Conservation (phyloP, 1,139 yeast genomes). For the Sugiyamaella neomexicana region DNA sequence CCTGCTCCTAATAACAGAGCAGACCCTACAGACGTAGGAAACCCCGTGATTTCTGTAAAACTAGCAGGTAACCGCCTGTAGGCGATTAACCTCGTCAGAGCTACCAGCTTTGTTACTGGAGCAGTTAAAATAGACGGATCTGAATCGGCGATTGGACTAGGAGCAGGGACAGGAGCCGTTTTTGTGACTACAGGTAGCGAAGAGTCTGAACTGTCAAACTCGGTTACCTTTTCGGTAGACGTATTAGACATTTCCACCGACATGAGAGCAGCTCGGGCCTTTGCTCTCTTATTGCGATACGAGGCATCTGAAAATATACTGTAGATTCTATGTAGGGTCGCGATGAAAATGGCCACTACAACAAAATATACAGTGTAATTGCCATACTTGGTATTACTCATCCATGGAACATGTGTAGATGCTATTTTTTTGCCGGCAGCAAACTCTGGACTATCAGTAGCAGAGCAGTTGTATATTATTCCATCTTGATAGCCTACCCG, state of each 20-base stretch:
- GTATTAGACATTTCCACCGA: background rate
- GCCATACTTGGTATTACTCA: constrained; percentile 46
- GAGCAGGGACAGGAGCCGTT: background rate
- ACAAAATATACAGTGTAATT: constrained; percentile 51
- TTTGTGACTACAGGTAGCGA: background rate
- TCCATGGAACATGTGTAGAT: constrained; percentile 48
- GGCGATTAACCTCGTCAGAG: constrained; percentile 50
- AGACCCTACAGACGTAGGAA: constrained; percentile 56
- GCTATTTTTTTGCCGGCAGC: constrained; percentile 37
- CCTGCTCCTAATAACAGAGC: constrained; percentile 46
- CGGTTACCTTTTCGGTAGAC: constrained; percentile 16
- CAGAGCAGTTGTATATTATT: constrained; percentile 26
- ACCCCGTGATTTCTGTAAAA: constrained; percentile 45
- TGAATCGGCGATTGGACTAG: background rate
- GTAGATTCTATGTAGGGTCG: constrained; percentile 45
- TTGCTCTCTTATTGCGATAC: constrained; percentile 6
- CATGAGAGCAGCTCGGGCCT: background rate
- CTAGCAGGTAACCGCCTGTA: constrained; percentile 50
- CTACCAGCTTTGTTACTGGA: constrained; percentile 25
- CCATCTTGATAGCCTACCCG: constrained; percentile 22
- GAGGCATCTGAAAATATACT: constrained; percentile 33
- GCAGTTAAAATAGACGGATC: constrained; percentile 14
- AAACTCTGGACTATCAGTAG: constrained; percentile 37
- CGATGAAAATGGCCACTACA: constrained; percentile 43
- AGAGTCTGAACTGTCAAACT: background rate